A percentile compares a stretch with the other conserved stretches of the same genome.
These are phyloP conservation scores for Chiua virens DNA, from an alignment of 768 basidiomycete species.

Conservation along the genomic window DNA sequence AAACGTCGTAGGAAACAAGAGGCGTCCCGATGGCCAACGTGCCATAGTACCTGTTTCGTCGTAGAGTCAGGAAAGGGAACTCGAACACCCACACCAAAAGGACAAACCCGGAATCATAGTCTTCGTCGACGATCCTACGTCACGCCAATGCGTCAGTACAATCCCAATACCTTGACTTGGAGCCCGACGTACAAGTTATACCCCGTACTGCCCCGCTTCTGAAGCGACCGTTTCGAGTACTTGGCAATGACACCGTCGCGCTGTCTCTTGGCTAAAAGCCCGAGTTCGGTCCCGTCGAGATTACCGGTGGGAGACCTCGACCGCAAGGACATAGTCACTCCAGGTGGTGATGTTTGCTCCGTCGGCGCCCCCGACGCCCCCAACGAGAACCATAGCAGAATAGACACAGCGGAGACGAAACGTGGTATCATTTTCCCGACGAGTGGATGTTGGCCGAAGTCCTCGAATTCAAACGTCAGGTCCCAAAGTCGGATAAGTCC, in stretches of 20 bases:
- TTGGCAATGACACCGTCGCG: conserved; percentile 43
- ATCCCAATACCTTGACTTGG: not conserved
- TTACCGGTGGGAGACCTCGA: conserved; percentile 9
- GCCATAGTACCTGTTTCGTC: conserved; percentile 34
- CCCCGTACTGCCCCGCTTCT: conserved; percentile 46
- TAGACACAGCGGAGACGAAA: conserved; percentile 5
- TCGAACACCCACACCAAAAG: not conserved
- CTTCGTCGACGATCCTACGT: conserved; percentile 63
- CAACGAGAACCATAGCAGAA: conserved; percentile 12
- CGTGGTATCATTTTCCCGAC: conserved; percentile 14
- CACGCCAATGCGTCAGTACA: conserved; percentile 1
- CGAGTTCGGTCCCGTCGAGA: conserved; percentile 8
- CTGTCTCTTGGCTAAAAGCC: conserved; percentile 43
- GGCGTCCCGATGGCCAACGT: conserved; percentile 47
- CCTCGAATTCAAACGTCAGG: not conserved
- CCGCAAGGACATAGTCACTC: conserved; percentile 22
- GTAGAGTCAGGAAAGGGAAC: not conserved
- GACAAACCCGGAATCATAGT: conserved; percentile 60
- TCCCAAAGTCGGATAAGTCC: not conserved
- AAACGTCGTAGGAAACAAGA: conserved; percentile 43
- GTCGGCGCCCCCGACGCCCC: conserved; percentile 16
- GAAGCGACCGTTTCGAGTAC: conserved; percentile 38
- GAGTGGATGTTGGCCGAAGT: not conserved
- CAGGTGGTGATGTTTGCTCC: conserved; percentile 1
- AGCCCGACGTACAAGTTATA: conserved; percentile 48